Evolutionary conservation across 805 yeast species (phyloP), one percentile per base, ranked within the genome.

Genomic region (Nakazawaea ishiwadae): DNA sequence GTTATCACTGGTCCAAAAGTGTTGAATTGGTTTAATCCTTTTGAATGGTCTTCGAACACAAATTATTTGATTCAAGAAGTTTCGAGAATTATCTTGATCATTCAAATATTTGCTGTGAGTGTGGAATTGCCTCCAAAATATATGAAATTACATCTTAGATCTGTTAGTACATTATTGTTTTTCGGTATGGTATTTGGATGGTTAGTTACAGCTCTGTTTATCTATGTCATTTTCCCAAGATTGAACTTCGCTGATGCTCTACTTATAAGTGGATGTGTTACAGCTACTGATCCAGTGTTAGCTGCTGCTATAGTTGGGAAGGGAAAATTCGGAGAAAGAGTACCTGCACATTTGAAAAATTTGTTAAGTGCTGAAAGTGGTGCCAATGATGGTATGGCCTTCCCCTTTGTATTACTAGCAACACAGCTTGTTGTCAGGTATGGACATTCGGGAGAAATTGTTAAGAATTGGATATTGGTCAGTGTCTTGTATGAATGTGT

Each of bases 301-400:
- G 96, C 96, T 2, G 93, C 96, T 14, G 96, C 96, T 2, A 96
- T 89, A 29, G 96, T 89, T 9, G 96, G 96, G 59, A 89, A 85
- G 53, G 96, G 96, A 50, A 85, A 86, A 56, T 89, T 89, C 58
- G 96, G 96, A 11, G 77, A 77, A 54, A 75, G 96, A 42, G 95
- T 89, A 14, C 95, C 96, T 1, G 96, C 95, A n/a, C 96, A 89
- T 62, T 69, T 89, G 63, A 71, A 95, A 51, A 84, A 88, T 54
- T 62, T 89, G 35, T 66, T 90, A 19, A 77, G 90, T 23, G 95
- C 96, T 0, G 95, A 87, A 52, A 82, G 91, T 0, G 95, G 90
- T 3, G 84, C 96, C 58, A 89, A 89, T 60, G 97, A 89, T 56
- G 97, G 97, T 33, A 83, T 89, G 93, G 96, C 96, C 0, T 89